phyloP scores from a whole-genome alignment of 2,329 filamentous ascomycete species.

The Thelonectria rubi region DNA sequence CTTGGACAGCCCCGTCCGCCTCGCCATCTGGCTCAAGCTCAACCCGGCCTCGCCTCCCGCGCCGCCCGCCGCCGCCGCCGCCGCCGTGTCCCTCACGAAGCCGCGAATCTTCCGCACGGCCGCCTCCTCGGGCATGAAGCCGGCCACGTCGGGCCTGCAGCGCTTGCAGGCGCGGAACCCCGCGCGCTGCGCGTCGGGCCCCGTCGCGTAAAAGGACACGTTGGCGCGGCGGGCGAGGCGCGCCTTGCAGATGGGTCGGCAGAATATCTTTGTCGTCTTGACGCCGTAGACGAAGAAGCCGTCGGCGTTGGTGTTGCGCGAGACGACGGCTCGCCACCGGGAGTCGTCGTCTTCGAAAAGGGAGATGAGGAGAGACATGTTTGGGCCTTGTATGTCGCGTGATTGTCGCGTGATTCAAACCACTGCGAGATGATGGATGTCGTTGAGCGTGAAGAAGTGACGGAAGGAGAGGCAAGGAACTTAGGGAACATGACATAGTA shows the following conservation, averaged over 20 bases:
- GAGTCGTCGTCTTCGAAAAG: slow-evolving; percentile 45
- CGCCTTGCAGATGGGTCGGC: slow-evolving; percentile 68
- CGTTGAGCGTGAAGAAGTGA: background rate
- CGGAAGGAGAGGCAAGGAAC: no score
- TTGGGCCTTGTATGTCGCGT: background rate
- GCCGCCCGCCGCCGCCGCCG: slow-evolving; percentile 38
- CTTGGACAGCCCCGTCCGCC: slow-evolving; percentile 60
- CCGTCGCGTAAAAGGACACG: slow-evolving; percentile 61
- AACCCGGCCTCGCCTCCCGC: slow-evolving; percentile 30
- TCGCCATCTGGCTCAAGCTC: slow-evolving; percentile 58
- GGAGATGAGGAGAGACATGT: background rate
- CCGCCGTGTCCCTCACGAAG: slow-evolving; percentile 41
- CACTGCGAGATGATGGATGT: background rate
- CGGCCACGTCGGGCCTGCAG: slow-evolving; percentile 57
- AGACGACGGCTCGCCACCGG: slow-evolving; percentile 50
- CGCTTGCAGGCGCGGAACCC: slow-evolving; percentile 68
- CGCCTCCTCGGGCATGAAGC: slow-evolving; percentile 53
- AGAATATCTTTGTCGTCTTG: slow-evolving; percentile 61
- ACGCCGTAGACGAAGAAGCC: slow-evolving; percentile 56
- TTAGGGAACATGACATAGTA: slow-evolving; percentile 1
- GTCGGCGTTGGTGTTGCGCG: slow-evolving; percentile 49
- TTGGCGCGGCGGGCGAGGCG: slow-evolving; percentile 69
- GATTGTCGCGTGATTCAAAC: background rate
- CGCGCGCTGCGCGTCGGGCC: slow-evolving; percentile 54
- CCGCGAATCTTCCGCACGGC: slow-evolving; percentile 54